Conservation (phyloP, 306 rosid species). For the Vachellia collinsii region DNA sequence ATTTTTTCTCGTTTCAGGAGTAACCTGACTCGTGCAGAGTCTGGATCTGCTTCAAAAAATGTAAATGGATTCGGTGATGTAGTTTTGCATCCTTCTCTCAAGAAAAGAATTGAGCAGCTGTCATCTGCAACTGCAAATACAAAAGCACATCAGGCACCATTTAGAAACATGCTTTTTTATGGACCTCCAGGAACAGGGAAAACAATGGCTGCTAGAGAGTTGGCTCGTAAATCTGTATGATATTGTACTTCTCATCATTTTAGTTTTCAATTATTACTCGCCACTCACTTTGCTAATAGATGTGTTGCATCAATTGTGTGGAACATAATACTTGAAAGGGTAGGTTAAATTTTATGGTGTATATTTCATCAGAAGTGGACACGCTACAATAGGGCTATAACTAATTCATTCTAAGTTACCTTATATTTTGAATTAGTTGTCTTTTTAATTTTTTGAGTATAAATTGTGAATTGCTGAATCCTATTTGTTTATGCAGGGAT, state of each 20-base stretch:
- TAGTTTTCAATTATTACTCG: slow-evolving; percentile 5
- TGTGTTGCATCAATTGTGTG: background rate
- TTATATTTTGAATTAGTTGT: background rate
- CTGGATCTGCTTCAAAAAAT: slow-evolving; percentile 50
- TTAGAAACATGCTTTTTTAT: slow-evolving; percentile 93
- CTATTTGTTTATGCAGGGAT: slow-evolving; percentile 56
- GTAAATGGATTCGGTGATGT: slow-evolving; percentile 87
- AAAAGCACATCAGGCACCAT: slow-evolving; percentile 91
- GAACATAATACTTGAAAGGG: background rate
- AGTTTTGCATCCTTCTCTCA: slow-evolving; percentile 83
- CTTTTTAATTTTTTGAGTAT: background rate
- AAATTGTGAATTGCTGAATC: background rate
- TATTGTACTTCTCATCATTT: slow-evolving; percentile 22
- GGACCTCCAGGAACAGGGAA: slow-evolving; percentile 99
- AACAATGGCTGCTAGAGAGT: slow-evolving; percentile 94
- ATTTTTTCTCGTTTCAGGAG: slow-evolving; percentile 57
- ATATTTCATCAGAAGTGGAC: background rate
- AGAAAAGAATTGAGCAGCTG: slow-evolving; percentile 79
- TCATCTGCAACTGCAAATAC: slow-evolving; percentile 91
- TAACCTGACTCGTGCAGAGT: slow-evolving; percentile 43
- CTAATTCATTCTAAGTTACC: slow-evolving; percentile 4
- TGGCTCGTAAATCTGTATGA: slow-evolving; percentile 89
- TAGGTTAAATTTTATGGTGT: slow-evolving; percentile 5
- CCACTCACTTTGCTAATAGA: background rate
- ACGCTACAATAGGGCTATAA: background rate